phyloP scores from a whole-genome alignment of 1,284 basidiomycete genomes.

The Filobasidium uniguttulatum region DNA sequence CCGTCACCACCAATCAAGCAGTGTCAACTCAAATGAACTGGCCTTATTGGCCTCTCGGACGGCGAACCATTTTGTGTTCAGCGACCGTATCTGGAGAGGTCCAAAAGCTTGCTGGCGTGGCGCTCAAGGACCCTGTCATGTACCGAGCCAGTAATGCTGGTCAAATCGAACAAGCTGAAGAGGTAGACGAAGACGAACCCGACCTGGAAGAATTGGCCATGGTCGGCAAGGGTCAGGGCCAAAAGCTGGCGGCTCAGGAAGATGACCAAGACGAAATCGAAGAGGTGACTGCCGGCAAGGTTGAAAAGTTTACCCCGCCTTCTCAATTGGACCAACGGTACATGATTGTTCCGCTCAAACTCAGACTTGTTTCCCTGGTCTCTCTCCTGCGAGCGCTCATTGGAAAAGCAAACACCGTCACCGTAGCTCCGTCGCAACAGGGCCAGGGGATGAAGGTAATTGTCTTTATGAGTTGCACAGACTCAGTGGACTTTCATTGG shows the following conservation, averaged over 20 bases:
- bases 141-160: slow-evolving; percentile 29
- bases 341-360: slow-evolving; percentile 79
- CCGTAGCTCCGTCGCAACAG: slow-evolving; percentile 5
- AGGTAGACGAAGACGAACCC: slow-evolving; percentile 7
- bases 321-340: slow-evolving; percentile 91
- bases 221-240: not conserved
- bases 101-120: slow-evolving; percentile 75
- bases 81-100: slow-evolving; percentile 93
- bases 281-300: slow-evolving; percentile 16
- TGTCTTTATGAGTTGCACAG: slow-evolving; percentile 91
- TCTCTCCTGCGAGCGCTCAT: slow-evolving; percentile 68
- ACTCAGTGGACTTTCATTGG: slow-evolving; percentile 97
- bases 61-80: slow-evolving; percentile 83
- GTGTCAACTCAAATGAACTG: slow-evolving; percentile 17
- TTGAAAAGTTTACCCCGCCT: slow-evolving; percentile 75
- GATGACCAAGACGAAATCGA: not conserved
- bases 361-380: slow-evolving; percentile 79
- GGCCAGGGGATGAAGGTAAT: slow-evolving; percentile 49
- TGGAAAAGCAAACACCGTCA: slow-evolving; percentile 33
- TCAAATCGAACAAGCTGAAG: slow-evolving; percentile 23
- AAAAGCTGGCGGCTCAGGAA: not conserved
- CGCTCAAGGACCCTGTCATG: slow-evolving; percentile 46
- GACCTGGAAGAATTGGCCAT: slow-evolving; percentile 14
- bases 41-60: slow-evolving; percentile 55
- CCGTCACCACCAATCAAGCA: slow-evolving; percentile 1